Conservation (phyloP, 441 rosid species). For the Flueggea neowawraea region DNA sequence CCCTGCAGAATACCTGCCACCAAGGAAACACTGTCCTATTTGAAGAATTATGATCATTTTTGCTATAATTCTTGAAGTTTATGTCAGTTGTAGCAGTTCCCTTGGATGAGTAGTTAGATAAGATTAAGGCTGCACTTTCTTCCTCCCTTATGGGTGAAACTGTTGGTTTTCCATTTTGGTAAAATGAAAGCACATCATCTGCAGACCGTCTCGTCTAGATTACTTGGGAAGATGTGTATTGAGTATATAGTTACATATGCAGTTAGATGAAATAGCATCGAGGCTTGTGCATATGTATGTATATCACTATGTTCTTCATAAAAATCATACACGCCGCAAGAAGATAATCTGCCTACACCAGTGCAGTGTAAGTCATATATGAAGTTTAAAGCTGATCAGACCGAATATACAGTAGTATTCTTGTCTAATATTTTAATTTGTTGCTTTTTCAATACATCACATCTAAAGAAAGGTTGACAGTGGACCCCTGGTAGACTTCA, state of each 20-base stretch:
- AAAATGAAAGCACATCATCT: slow-evolving; percentile 39
- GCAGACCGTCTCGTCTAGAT: slow-evolving; percentile 75
- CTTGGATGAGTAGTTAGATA: slow-evolving; percentile 69
- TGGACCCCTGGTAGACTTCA: too few relatives aligned
- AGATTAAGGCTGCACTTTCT: slow-evolving; percentile 49
- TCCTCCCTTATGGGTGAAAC: slow-evolving; percentile 60
- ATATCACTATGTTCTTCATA: slow-evolving; percentile 5
- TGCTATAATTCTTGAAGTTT: slow-evolving; percentile 56
- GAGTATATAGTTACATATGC: neutral
- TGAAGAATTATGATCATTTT: too few relatives aligned
- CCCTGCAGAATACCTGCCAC: too few relatives aligned
- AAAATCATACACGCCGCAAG: slow-evolving; percentile 30
- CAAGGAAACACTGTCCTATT: too few relatives aligned
- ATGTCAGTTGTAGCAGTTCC: slow-evolving; percentile 75
- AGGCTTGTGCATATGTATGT: too few relatives aligned
- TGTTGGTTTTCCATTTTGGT: slow-evolving; percentile 37
- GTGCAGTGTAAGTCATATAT: slow-evolving; percentile 82
- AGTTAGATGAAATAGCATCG: too few relatives aligned
- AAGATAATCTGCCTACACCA: slow-evolving; percentile 60
- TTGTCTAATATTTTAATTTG: too few relatives aligned
- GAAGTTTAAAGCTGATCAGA: slow-evolving; percentile 69
- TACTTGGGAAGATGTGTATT: slow-evolving; percentile 73
- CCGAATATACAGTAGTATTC: too few relatives aligned
- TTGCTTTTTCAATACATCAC: too few relatives aligned
- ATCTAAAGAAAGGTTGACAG: too few relatives aligned